Conservation (phyloP, 331 rosid species). For the Dryas integrifolia region DNA sequence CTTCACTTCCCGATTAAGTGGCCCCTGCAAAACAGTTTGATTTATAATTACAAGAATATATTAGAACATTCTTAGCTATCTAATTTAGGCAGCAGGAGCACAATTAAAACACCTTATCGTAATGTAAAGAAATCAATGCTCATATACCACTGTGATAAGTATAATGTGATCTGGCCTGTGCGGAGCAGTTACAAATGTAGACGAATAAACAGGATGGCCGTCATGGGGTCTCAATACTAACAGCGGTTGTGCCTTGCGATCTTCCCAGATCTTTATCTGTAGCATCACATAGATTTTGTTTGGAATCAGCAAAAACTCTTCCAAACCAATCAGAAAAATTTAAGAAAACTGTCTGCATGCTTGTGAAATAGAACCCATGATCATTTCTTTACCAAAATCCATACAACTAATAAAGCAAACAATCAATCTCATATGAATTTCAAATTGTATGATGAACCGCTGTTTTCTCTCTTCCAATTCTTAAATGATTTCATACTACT, state of each 20-base stretch:
- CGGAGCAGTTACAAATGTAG: constrained; percentile 81
- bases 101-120: background rate
- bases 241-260: constrained; percentile 79
- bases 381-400: background rate
- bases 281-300: constrained; percentile 19
- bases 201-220: constrained; percentile 84
- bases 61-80: background rate
- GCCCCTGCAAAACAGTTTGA: constrained; percentile 56
- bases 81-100: background rate
- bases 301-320: background rate
- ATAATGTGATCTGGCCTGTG: constrained; percentile 82
- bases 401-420: background rate
- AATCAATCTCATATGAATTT: background rate
- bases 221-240: constrained; percentile 76
- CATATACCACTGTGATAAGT: constrained; percentile 84
- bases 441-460: background rate
- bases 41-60: background rate
- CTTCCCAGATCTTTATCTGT: constrained; percentile 95
- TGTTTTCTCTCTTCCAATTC: background rate
- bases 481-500: background rate
- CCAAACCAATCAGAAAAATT: background rate
- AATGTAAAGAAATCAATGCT: background rate
- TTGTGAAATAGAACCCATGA: background rate
- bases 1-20: constrained; percentile 85
- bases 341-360: background rate